Percentiles rank a stretch among this genome's conserved stretches.
phyloP scores from a whole-genome alignment of 2,329 filamentous ascomycete genomes.

The Colletotrichum liaoningense region DNA sequence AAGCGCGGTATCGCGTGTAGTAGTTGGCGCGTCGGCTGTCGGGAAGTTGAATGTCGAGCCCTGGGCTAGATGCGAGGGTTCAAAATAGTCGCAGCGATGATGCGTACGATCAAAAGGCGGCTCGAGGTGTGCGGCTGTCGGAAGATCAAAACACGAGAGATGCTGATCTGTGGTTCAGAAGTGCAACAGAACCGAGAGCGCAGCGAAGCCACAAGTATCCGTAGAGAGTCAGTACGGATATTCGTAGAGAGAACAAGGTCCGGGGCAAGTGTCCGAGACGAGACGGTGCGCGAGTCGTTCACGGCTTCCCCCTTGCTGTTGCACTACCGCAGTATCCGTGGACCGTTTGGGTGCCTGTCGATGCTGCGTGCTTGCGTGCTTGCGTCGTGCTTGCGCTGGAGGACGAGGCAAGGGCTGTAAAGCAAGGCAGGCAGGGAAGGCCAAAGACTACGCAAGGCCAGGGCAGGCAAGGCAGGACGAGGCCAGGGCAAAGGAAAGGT shows the following conservation, averaged over 20 bases:
- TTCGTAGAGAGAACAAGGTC: background rate
- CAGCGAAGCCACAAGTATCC: slow-evolving; percentile 1
- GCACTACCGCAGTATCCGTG: background rate
- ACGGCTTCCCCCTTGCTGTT: background rate
- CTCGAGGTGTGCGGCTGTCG: slow-evolving; percentile 13
- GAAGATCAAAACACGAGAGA: background rate
- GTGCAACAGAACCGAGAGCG: slow-evolving; percentile 4
- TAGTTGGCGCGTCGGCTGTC: slow-evolving; percentile 15
- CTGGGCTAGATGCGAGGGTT: background rate
- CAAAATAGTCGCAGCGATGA: background rate
- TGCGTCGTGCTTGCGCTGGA: background rate
- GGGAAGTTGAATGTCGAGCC: background rate
- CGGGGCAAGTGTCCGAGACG: slow-evolving; percentile 18
- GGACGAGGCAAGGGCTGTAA: background rate
- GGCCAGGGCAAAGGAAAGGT: background rate
- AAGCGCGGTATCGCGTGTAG: slow-evolving; percentile 28
- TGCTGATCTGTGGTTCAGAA: slow-evolving; percentile 25
- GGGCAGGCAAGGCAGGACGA: background rate
- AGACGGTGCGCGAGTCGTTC: slow-evolving; percentile 31
- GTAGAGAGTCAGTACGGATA: background rate
- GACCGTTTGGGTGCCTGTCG: background rate
- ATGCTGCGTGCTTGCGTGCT: background rate
- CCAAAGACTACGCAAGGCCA: background rate
- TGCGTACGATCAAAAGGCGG: slow-evolving; percentile 17
- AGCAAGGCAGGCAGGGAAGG: background rate